Base-by-base conservation (phyloP, 139 green algal species). In the Volvox reticuliferus region DNA sequence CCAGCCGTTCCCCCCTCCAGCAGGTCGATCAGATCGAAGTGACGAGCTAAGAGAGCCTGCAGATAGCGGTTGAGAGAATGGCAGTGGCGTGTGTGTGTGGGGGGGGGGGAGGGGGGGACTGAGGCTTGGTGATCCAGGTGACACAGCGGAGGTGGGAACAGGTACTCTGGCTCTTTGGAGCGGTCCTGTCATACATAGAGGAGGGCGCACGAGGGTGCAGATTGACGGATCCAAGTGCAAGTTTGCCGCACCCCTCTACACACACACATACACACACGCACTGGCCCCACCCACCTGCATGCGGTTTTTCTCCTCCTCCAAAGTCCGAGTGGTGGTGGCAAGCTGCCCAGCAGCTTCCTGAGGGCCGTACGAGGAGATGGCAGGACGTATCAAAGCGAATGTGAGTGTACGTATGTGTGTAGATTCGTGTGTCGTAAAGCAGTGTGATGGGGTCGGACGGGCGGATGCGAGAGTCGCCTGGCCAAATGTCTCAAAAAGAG, bases 241-340 rank as follows among this genome's bases (percentile, higher is more conserved):
- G 44, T 55, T 55, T 5, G 77, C 62, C 22, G 77, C 18, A 82
- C 5, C 44, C 9, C 44, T 9, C 44, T 9, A 55, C 44, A 5
- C 44, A 14, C 5, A 55, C 5, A 55, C 44, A 55, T 9, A 55
- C 44, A 55, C 44, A n/a, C n/a, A n/a, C n/a, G n/a, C n/a, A n/a
- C n/a, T n/a, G n/a, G 44, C 44, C 44, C 44, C 44, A 55, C 65
- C 3, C 55, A 90, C 86, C 86, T 90, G 86, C 86, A 90, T 90
- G 32, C 86, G 86, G 75, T 90, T 90, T 76, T 90, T 90, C 55
- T 90, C 86, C 55, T 90, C 86, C 86, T 90, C 86, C 73, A 90
- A 61, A 20, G 86, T 85, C 13, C 75, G 73, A 2, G 75, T 90
- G 55, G 86, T 90, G 75, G n/a, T 28, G 6, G 86, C 86, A 55